Base-by-base conservation (phyloP, 108 stramenopile species). In the Nannochloropsis oceanica region DNA sequence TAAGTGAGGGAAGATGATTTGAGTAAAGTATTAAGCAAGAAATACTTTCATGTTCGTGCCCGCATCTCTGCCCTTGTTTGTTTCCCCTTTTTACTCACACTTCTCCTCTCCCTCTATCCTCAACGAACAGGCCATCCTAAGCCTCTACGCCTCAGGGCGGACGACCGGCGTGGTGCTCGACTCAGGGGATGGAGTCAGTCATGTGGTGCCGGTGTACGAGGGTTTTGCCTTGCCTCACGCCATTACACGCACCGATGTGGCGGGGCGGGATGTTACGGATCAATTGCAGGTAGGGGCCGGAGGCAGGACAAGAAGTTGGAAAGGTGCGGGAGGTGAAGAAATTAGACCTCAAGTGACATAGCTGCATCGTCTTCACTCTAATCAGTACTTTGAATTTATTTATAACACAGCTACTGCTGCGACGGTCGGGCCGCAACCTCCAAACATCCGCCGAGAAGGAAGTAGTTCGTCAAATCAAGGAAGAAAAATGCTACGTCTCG, bases 161-260 rank as follows among this genome's bases (percentile, higher is more conserved):
- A 96, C 96, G 26, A 99, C 97, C 7, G 97, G 97, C 34, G 94
- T 97, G 3, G 99, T 99, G 24, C 89, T 99, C 84, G 99, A 99
- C 92, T 93, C 95, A 24, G 99, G 99, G 24, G 96, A 98, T 85
- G 97, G 95, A 14, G 96, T 97, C 14, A 94, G 96, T 8, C 98
- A 98, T 87, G 95, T 94, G 26, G 94, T 97, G 25, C 97, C 98
- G 12, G 97, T 99, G 12, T 98, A 97, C 90, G 98, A 98, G 84
- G 99, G 99, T 22, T 97, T 95, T 83, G 96, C 97, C 25, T 91
- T 97, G 86, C 95, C 94, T 26, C 96, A 97, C 92, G 95, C 97
- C 27, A 94, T 98, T 79, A 89, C 93, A 14, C 91, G 97, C 34
- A 92, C 93, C 85, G 98, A 99, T 90, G 86, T 98, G 11, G 98